Percentiles rank a stretch among this genome's conserved stretches.
phyloP scores from a whole-genome alignment of 1,284 basidiomycete genomes.

The Vanrija sp. region DNA sequence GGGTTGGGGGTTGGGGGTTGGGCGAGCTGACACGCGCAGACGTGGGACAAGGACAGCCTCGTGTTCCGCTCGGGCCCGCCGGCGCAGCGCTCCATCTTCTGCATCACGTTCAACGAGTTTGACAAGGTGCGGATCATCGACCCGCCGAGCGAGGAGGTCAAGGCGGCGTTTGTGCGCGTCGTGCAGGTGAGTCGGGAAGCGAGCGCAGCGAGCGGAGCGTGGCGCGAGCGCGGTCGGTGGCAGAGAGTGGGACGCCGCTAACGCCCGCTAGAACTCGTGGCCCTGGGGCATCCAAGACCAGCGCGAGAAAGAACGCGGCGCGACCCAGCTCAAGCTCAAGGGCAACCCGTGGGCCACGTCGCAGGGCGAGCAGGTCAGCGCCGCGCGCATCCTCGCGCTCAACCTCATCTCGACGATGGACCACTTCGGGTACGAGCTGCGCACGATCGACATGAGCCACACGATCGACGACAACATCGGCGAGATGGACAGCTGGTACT shows the following conservation, averaged over 20 bases:
- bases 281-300: slow-evolving; percentile 32
- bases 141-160: slow-evolving; percentile 25
- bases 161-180: slow-evolving; percentile 27
- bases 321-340: slow-evolving; percentile 36
- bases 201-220: not conserved
- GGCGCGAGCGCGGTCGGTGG: not conserved
- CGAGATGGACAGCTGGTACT: slow-evolving; percentile 42
- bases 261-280: slow-evolving; percentile 22
- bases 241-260: not conserved
- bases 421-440: slow-evolving; percentile 34
- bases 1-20: too few relatives aligned
- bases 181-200: slow-evolving; percentile 23
- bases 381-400: slow-evolving; percentile 25
- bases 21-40: too few relatives aligned
- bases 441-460: slow-evolving; percentile 34
- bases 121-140: slow-evolving; percentile 46
- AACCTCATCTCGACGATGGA: slow-evolving; percentile 34
- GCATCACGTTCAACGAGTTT: slow-evolving; percentile 35
- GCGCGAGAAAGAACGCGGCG: slow-evolving; percentile 31
- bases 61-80: slow-evolving; percentile 34
- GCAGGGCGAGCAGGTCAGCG: slow-evolving; percentile 23
- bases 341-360: slow-evolving; percentile 38
- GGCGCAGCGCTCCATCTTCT: slow-evolving; percentile 30
- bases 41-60: slow-evolving; percentile 38
- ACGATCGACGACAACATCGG: slow-evolving; percentile 10